Evolutionary conservation across 1,139 yeast species (phyloP).

Genomic region (Lodderomyces theae): DNA sequence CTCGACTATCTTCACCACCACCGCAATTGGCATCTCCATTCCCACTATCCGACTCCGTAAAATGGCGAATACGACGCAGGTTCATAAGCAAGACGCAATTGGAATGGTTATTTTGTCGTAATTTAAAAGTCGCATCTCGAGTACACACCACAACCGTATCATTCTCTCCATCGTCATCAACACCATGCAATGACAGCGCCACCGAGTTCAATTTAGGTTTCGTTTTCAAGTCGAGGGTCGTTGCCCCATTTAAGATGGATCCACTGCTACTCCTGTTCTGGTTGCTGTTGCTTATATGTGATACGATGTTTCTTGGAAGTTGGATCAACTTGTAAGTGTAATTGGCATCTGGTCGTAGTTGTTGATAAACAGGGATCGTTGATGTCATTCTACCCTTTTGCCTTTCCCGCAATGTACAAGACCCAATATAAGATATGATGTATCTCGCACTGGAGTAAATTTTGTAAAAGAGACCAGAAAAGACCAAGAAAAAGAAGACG

Average conservation of each 20-base stretch:
- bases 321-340: conserved; percentile 56
- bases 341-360: conserved; percentile 19
- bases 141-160: conserved; percentile 59
- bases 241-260: too few relatives aligned
- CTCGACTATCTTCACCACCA: background rate
- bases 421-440: too few relatives aligned
- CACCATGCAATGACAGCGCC: background rate
- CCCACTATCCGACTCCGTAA: background rate
- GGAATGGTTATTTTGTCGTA: conserved; percentile 83
- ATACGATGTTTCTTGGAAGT: conserved; percentile 53
- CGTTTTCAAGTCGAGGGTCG: conserved; percentile 48
- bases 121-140: conserved; percentile 51
- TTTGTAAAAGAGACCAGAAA: too few relatives aligned
- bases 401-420: too few relatives aligned
- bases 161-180: background rate
- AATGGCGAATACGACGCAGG: conserved; percentile 14
- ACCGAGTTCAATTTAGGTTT: conserved; percentile 19
- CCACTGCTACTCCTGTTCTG: too few relatives aligned
- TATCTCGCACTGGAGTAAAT: too few relatives aligned
- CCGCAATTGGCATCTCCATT: conserved; percentile 3
- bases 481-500: too few relatives aligned
- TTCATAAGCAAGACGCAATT: conserved; percentile 66
- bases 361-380: conserved; percentile 23
- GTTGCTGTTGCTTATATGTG: conserved; percentile 32
- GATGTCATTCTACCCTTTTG: conserved; percentile 9